These are phyloP conservation scores for Diaporthe ilicicola DNA, from an alignment of 2,329 filamentous ascomycete genomes.

Conservation along the genomic window DNA sequence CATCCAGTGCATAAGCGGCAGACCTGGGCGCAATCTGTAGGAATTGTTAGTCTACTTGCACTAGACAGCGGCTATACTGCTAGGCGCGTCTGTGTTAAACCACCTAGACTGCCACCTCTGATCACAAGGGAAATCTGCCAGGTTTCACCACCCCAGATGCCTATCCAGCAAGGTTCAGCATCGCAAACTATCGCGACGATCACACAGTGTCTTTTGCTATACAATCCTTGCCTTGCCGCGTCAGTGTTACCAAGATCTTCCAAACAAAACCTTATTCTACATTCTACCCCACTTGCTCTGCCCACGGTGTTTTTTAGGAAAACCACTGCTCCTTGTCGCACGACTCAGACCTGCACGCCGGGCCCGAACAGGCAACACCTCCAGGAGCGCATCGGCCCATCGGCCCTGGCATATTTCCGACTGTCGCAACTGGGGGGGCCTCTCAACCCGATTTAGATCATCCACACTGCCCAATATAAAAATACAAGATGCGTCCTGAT, in stretches of 20 bases:
- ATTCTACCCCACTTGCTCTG: background rate
- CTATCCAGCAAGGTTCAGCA: background rate
- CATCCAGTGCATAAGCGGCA: too few relatives aligned
- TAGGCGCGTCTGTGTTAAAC: too few relatives aligned
- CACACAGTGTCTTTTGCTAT: background rate
- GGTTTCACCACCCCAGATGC: slow-evolving; percentile 9
- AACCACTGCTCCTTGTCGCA: background rate
- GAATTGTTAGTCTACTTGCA: too few relatives aligned
- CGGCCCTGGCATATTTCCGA: too few relatives aligned
- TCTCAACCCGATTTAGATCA: background rate
- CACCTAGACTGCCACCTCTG: too few relatives aligned
- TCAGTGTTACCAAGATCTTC: background rate
- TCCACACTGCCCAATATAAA: background rate
- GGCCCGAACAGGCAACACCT: too few relatives aligned
- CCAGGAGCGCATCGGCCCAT: too few relatives aligned
- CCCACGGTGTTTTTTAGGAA: background rate
- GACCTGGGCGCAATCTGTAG: too few relatives aligned
- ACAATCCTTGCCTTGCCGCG: slow-evolving; percentile 1
- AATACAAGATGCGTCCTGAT: background rate
- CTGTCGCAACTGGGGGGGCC: too few relatives aligned
- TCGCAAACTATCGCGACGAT: background rate
- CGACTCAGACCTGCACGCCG: background rate
- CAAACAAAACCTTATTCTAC: background rate
- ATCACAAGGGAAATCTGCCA: background rate
- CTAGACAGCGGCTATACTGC: background rate